phyloP scores from a whole-genome alignment of 2,329 filamentous ascomycete species.

The Xylaria sp. region DNA sequence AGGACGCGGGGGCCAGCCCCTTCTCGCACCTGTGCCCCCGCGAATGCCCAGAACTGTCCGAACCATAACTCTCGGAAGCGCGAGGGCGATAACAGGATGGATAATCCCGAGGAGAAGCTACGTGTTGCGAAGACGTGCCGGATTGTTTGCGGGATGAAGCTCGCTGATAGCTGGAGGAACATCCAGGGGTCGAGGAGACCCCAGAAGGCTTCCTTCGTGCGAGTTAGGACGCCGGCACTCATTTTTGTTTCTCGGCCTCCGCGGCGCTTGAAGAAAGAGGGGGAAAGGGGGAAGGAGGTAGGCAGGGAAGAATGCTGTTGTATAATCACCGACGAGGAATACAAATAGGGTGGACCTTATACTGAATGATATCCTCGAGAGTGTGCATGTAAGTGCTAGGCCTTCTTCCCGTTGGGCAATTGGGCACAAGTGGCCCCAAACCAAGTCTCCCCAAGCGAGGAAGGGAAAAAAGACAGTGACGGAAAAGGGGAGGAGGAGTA shows the following conservation, averaged over 20 bases:
- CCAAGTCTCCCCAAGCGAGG: too few species aligned
- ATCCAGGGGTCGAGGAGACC: slow-evolving; percentile 60
- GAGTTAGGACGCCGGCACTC: slow-evolving; percentile 28
- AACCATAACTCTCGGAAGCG: slow-evolving; percentile 65
- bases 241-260: slow-evolving; percentile 3
- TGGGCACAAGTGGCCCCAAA: background rate
- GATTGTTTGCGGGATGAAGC: slow-evolving; percentile 64
- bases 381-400: background rate
- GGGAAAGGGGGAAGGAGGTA: background rate
- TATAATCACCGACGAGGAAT: background rate
- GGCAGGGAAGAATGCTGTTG: background rate
- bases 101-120: slow-evolving; percentile 44
- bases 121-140: slow-evolving; percentile 51
- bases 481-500: background rate
- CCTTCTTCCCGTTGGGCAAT: background rate
- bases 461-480: background rate
- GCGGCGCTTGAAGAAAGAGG: background rate
- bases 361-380: background rate
- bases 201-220: slow-evolving; percentile 42
- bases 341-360: background rate
- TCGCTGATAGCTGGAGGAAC: slow-evolving; percentile 61
- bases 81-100: slow-evolving; percentile 49
- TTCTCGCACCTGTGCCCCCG: slow-evolving; percentile 62
- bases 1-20: slow-evolving; percentile 56
- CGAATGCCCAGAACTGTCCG: slow-evolving; percentile 66